These are phyloP conservation scores for Arabidopsis lyrata DNA, from an alignment of 441 rosid species.

Conservation along the genomic window DNA sequence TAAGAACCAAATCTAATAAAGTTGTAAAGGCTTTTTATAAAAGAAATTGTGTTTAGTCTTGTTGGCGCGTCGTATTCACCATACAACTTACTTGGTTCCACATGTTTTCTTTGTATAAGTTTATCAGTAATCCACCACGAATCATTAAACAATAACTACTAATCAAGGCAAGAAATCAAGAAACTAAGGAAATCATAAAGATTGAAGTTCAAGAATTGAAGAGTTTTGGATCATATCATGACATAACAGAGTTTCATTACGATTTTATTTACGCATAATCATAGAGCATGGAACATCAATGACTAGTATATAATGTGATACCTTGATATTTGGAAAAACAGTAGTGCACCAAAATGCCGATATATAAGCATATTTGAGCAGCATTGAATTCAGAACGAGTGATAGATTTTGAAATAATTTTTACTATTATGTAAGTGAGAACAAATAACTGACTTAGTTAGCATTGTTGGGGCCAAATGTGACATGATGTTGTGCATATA, in stretches of 20 bases:
- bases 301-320: not conserved
- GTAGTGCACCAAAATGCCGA: not conserved
- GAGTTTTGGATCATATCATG: not conserved
- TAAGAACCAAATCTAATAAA: not conserved
- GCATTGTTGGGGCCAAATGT: too few species aligned
- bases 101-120: conserved; percentile 5
- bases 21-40: not conserved
- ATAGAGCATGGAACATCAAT: not conserved
- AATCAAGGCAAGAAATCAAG: not conserved
- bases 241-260: too few species aligned
- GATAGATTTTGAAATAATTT: too few species aligned
- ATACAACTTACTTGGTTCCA: conserved; percentile 12
- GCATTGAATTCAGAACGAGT: not conserved
- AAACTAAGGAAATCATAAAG: not conserved
- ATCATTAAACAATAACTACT: not conserved
- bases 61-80: conserved; percentile 18
- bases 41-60: conserved; percentile 6
- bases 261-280: not conserved
- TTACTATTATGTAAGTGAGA: not conserved
- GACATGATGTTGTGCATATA: too few species aligned
- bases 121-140: not conserved
- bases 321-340: not conserved
- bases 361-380: too few species aligned
- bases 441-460: too few species aligned
- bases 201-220: not conserved